These are phyloP conservation scores for Leccinellum albellum DNA, from an alignment of 768 basidiomycete species.

Conservation along the genomic window DNA sequence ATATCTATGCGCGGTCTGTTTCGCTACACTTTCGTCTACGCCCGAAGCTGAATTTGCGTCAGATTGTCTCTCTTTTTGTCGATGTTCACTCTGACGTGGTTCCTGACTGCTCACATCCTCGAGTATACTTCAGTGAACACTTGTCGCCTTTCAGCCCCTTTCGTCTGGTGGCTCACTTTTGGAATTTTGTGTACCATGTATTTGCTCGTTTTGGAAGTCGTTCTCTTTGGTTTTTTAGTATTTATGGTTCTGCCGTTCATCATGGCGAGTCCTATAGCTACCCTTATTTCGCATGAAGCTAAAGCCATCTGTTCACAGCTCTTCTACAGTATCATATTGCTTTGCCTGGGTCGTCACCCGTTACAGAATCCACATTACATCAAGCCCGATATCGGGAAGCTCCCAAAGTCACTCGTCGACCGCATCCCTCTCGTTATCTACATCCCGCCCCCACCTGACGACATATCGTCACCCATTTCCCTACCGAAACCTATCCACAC, in stretches of 20 bases:
- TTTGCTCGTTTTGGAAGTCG: conserved; percentile 66
- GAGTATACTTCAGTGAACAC: conserved; percentile 72
- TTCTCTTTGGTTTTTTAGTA: conserved; percentile 71
- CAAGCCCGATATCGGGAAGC: conserved; percentile 74
- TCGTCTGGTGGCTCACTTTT: conserved; percentile 86
- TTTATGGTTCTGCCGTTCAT: conserved; percentile 77
- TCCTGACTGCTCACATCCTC: conserved; percentile 75
- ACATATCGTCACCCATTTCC: conserved; percentile 34
- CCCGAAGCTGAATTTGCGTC: conserved; percentile 14
- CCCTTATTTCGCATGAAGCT: conserved; percentile 1
- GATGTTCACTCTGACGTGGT: conserved; percentile 75
- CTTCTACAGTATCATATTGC: conserved; percentile 72
- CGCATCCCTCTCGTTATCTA: conserved; percentile 82
- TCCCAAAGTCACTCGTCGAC: conserved; percentile 68
- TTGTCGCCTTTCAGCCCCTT: conserved; percentile 71
- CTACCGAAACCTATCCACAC: conserved; percentile 48
- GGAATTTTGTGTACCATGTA: conserved; percentile 79
- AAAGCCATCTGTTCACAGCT: conserved; percentile 40
- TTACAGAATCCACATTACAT: conserved; percentile 70
- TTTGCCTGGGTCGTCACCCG: conserved; percentile 78
- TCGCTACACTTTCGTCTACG: not conserved
- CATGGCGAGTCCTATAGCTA: conserved; percentile 51
- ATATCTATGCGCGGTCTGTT: conserved; percentile 28
- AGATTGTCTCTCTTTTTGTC: conserved; percentile 63
- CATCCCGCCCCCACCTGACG: conserved; percentile 73